phyloP scores from a whole-genome alignment of 805 yeast species.

The Myxozyma monticola region DNA sequence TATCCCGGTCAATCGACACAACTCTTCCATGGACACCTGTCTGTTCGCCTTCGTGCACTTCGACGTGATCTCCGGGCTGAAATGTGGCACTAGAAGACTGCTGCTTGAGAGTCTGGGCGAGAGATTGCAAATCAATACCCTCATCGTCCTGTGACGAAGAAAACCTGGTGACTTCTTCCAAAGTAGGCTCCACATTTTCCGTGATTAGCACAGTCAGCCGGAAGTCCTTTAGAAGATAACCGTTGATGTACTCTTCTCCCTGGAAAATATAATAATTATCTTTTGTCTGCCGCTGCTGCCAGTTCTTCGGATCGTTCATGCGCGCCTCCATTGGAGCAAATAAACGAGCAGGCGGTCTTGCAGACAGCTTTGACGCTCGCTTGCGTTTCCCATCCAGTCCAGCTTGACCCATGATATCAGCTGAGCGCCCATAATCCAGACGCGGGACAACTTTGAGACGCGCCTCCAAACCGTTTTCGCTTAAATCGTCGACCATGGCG shows the following conservation, averaged over 20 bases:
- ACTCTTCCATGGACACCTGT: conserved; percentile 84
- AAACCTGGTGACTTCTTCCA: conserved; percentile 80
- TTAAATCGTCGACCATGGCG: conserved; percentile 87
- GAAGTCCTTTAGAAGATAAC: conserved; percentile 83
- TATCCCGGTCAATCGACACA: conserved; percentile 63
- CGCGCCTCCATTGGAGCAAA: conserved; percentile 89
- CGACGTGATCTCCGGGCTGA: conserved; percentile 93
- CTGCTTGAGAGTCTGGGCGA: conserved; percentile 80
- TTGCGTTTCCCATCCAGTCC: conserved; percentile 53
- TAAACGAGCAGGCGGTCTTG: conserved; percentile 80
- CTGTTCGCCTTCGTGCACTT: conserved; percentile 90
- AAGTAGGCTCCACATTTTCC: conserved; percentile 74
- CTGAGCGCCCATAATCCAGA: conserved; percentile 75
- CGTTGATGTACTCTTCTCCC: conserved; percentile 87
- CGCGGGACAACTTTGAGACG: conserved; percentile 90
- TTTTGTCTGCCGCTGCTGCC: conserved; percentile 48
- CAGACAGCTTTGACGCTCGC: conserved; percentile 55
- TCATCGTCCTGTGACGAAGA: conserved; percentile 67
- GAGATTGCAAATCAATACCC: conserved; percentile 81
- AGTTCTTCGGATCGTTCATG: conserved; percentile 72
- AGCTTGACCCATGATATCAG: conserved; percentile 24
- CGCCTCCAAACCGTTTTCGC: conserved; percentile 95
- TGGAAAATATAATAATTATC: conserved; percentile 68
- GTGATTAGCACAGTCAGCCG: conserved; percentile 79
- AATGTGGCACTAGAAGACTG: conserved; percentile 59